These are phyloP conservation scores for Fusarium sp. DNA, from an alignment of 2,329 filamentous ascomycete genomes.

Conservation along the genomic window DNA sequence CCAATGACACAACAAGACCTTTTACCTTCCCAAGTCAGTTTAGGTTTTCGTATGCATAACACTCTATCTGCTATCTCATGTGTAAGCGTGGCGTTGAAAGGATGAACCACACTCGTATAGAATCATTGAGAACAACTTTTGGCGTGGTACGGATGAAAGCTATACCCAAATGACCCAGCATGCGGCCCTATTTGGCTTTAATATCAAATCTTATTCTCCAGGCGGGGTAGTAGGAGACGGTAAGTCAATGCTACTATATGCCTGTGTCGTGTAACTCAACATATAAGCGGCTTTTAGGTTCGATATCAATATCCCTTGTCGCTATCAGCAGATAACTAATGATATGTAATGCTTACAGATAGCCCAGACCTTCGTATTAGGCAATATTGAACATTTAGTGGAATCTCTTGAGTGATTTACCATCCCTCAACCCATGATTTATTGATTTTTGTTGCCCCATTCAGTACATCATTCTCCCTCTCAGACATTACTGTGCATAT, in stretches of 20 bases:
- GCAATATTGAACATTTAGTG: background rate
- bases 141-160: background rate
- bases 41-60: background rate
- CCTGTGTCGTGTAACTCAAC: background rate
- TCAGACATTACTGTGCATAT: background rate
- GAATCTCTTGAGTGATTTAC: background rate
- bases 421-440: background rate
- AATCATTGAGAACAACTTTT: background rate
- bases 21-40: background rate
- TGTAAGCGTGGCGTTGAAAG: background rate
- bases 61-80: background rate
- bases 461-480: background rate
- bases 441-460: background rate
- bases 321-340: background rate
- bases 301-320: background rate
- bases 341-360: background rate
- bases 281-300: background rate
- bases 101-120: background rate
- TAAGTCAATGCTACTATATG: background rate
- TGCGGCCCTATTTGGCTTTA: background rate
- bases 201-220: background rate
- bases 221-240: background rate
- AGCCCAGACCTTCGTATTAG: rapidly evolving
- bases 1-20: background rate
- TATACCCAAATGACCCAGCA: background rate